Conservation (phyloP, 1,284 basidiomycete species). For the Leccinum solheimii region DNA sequence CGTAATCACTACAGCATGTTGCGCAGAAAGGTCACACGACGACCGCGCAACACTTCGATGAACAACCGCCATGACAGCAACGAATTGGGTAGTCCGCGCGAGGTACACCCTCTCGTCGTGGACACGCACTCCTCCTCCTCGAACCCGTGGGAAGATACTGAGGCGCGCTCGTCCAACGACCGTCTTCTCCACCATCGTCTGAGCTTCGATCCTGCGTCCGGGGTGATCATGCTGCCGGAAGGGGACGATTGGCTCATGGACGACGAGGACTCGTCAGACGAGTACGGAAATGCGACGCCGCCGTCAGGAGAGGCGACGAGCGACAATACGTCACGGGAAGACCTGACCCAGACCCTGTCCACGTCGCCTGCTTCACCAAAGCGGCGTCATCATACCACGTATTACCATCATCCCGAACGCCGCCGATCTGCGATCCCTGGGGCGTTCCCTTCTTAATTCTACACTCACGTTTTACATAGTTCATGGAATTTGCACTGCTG, state of each 20-base stretch:
- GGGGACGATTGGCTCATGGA: conserved; percentile 67
- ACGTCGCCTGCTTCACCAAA: conserved; percentile 27
- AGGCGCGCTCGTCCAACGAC: conserved; percentile 22
- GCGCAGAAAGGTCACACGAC: conserved; percentile 37
- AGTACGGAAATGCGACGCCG: conserved; percentile 27
- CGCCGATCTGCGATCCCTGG: conserved; percentile 30
- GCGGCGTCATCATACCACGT: conserved; percentile 31
- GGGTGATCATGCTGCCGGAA: conserved; percentile 83
- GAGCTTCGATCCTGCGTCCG: conserved; percentile 77
- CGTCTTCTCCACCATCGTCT: conserved; percentile 52
- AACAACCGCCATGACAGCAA: conserved; percentile 15
- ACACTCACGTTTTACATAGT: not conserved
- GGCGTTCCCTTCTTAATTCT: conserved; percentile 27
- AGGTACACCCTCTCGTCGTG: conserved; percentile 14
- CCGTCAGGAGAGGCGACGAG: conserved; percentile 18
- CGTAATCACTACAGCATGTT: conserved; percentile 62
- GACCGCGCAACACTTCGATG: conserved; percentile 11
- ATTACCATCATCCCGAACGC: conserved; percentile 37
- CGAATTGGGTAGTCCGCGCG: conserved; percentile 5
- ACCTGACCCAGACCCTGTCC: conserved; percentile 10
- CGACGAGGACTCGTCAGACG: conserved; percentile 39
- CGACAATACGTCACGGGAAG: conserved; percentile 27
- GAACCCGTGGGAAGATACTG: conserved; percentile 59
- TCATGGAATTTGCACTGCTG: not conserved
- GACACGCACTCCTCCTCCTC: conserved; percentile 26